Percentiles rank a stretch among this genome's conserved stretches.
These are phyloP conservation scores for Magnolia sinica DNA, from an alignment of 164 flowering plant species.

Conservation along the genomic window DNA sequence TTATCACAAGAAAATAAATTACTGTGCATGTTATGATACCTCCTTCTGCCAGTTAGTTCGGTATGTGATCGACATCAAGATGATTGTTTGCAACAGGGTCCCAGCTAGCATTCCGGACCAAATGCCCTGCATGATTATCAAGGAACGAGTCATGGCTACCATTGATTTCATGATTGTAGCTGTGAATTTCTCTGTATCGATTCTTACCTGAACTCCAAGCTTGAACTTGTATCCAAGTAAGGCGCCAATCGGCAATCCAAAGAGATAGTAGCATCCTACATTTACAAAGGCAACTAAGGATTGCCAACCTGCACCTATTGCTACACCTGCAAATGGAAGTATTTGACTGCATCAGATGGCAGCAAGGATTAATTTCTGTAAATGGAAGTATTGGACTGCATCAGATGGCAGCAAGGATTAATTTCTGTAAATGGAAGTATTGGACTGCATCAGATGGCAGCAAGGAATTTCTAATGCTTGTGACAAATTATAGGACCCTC, in stretches of 20 bases:
- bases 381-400: too few species aligned
- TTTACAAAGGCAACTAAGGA: conserved; percentile 40
- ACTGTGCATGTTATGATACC: conserved; percentile 15
- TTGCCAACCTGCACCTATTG: conserved; percentile 71
- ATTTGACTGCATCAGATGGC: too few species aligned
- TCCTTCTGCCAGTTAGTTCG: conserved; percentile 50
- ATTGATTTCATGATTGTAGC: neutral
- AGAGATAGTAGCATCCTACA: conserved; percentile 43
- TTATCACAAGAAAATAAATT: too few species aligned
- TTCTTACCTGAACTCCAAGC: conserved; percentile 28
- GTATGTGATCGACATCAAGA: conserved; percentile 22
- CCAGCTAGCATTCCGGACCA: conserved; percentile 49
- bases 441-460: too few species aligned
- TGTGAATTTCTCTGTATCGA: neutral
- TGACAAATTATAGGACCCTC: too few species aligned
- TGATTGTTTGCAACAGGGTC: conserved; percentile 33
- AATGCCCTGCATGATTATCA: conserved; percentile 29
- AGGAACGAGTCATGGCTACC: neutral
- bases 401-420: too few species aligned
- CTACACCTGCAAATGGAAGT: conserved; percentile 40
- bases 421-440: conserved; percentile 21
- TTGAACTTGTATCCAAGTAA: conserved; percentile 40
- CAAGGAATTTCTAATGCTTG: too few species aligned
- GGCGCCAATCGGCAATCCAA: conserved; percentile 52
- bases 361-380: neutral